These are phyloP conservation scores for Encephalitozoon intestinalis DNA, from an alignment of 371 early-diverging fungal species.

Conservation along the genomic window DNA sequence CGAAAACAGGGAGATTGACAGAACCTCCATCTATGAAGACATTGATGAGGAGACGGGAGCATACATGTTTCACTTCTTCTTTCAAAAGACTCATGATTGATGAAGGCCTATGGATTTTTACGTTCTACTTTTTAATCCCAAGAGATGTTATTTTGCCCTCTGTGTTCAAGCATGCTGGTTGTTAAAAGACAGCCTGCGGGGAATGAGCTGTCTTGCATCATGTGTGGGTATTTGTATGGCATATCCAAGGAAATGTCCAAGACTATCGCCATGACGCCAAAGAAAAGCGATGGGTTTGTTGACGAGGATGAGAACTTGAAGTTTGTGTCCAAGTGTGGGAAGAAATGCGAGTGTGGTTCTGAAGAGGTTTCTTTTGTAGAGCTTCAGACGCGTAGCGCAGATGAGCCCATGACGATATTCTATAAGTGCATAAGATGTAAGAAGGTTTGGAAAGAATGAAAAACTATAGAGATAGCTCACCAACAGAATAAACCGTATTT, in stretches of 20 bases:
- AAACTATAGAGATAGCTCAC: not conserved
- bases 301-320: slow-evolving; percentile 31
- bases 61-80: not conserved
- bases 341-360: slow-evolving; percentile 68
- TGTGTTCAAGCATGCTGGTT: slow-evolving; percentile 45
- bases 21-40: not conserved
- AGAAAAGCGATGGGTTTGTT: slow-evolving; percentile 11
- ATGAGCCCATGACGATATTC: slow-evolving; percentile 66
- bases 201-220: slow-evolving; percentile 37
- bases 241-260: slow-evolving; percentile 29
- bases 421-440: slow-evolving; percentile 60
- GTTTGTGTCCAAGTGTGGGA: slow-evolving; percentile 49
- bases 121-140: not conserved
- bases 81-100: not conserved
- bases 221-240: slow-evolving; percentile 47
- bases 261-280: slow-evolving; percentile 2
- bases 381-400: slow-evolving; percentile 91
- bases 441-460: slow-evolving; percentile 59
- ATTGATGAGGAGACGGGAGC: not conserved
- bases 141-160: slow-evolving; percentile 36
- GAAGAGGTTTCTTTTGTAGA: slow-evolving; percentile 83
- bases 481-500: not conserved
- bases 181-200: slow-evolving; percentile 12
- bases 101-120: not conserved
- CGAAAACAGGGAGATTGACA: not conserved